These are phyloP conservation scores for Cadophora malorum DNA, from an alignment of 2,329 filamentous ascomycete genomes.

Conservation along the genomic window DNA sequence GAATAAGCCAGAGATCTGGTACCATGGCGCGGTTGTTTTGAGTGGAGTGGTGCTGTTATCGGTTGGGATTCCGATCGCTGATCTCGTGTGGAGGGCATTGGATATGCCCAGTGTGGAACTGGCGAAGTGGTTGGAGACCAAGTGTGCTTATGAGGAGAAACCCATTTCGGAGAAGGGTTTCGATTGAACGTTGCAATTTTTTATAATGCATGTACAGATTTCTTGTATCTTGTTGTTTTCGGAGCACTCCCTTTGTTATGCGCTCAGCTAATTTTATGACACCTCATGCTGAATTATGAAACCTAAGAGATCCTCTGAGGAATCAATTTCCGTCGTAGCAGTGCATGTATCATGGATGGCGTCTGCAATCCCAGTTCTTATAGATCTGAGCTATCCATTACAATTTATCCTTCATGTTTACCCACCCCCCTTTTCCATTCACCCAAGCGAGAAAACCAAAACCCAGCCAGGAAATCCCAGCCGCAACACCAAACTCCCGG, in stretches of 20 bases:
- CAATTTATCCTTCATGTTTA: background rate
- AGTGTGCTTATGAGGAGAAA: constrained; percentile 11
- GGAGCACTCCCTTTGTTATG: background rate
- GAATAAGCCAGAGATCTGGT: background rate
- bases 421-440: background rate
- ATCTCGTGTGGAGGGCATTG: constrained; percentile 4
- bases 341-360: background rate
- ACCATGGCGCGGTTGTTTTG: background rate
- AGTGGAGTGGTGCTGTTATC: background rate
- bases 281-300: background rate
- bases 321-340: background rate
- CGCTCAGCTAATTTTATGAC: background rate
- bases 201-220: background rate
- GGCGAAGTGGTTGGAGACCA: background rate
- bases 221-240: background rate
- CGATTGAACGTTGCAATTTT: background rate
- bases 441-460: constrained; percentile 5
- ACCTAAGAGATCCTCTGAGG: background rate
- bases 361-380: background rate
- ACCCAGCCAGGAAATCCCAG: constrained; percentile 12
- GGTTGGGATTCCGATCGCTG: background rate
- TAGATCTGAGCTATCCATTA: background rate
- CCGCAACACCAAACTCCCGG: background rate
- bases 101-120: constrained; percentile 7
- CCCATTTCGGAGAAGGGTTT: background rate